These are phyloP conservation scores for Phytophthora gonapodyides DNA, from an alignment of 352 stramenopile genomes.

Conservation along the genomic window DNA sequence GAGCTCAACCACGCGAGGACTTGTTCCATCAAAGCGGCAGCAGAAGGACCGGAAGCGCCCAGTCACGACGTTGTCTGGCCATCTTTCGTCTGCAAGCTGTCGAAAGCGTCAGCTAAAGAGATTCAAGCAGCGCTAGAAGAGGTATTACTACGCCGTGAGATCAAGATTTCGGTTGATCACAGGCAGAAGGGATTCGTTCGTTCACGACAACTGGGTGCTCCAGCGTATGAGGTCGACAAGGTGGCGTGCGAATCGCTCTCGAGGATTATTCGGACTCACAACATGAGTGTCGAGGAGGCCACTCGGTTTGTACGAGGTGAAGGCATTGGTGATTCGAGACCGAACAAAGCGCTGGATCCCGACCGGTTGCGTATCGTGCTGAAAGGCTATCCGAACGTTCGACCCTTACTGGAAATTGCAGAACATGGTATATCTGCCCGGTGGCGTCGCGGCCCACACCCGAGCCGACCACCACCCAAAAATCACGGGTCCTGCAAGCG, in stretches of 20 bases:
- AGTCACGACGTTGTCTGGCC: too few species aligned
- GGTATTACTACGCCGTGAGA: too few species aligned
- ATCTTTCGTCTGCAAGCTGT: too few species aligned
- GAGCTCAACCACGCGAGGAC: too few species aligned
- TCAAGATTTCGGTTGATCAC: constrained; percentile 1
- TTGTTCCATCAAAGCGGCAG: too few species aligned
- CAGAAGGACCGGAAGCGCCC: too few species aligned
- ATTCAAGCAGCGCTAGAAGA: too few species aligned
- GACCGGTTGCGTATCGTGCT: not conserved
- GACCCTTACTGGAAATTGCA: not conserved
- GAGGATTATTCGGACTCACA: not conserved
- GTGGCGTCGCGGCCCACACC: not conserved
- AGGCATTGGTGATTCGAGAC: not conserved
- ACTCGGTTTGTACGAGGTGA: constrained; percentile 13
- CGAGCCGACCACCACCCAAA: not conserved
- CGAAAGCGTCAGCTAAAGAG: too few species aligned
- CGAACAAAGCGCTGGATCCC: constrained; percentile 17
- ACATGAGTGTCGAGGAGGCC: constrained; percentile 10
- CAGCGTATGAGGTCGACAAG: constrained; percentile 5
- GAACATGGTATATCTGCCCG: constrained; percentile 1
- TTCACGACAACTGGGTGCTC: not conserved
- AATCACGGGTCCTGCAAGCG: constrained; percentile 12
- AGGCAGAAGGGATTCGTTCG: not conserved
- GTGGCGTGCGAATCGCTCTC: constrained; percentile 4
- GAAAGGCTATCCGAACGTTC: not conserved